Base-by-base conservation (phyloP, 2,329 filamentous ascomycete genomes). In the Acarospora socialis region DNA sequence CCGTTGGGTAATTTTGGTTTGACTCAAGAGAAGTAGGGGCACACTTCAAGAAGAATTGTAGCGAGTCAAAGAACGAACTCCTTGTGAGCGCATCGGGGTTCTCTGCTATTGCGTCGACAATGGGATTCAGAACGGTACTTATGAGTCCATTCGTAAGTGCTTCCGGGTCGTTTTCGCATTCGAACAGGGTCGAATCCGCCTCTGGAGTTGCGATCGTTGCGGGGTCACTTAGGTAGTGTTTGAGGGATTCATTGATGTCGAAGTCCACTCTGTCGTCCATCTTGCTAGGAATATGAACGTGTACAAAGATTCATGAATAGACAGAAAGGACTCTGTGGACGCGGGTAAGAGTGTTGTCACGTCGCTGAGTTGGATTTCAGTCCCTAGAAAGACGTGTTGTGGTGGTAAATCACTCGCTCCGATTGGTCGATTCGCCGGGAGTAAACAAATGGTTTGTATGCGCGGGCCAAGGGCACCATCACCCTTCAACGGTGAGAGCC, bases 11-110 rank as follows among this genome's bases (percentile, higher is more conserved):
- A 49, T 43, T 46, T 44, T 47, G 43, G 41, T 46, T 42, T 31
- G 46, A 39, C 36, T 43, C 44, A 43, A 49, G 51, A 58, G 61
- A 66, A 53, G 62, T 65, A 59, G 71, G 68, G 50, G 72, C 83
- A 66, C 73, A 95, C 87, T 98, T 98, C 62, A 98, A 69, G 37
- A 98, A 65, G 52, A 93, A 93, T 56, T 94, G 87, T 46, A 98
- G 58, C 40, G 86, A 93, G 62, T 98, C 87, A 61, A 95, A 86
- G 43, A 77, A 70, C 31, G 74, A 70, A 48, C 75, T 71, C 57
- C 77, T 77, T 40, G 74, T 76, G 44, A 98, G 77, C 38, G 81
- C 80, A 57, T 94, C 87, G 30, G 90, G 84, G 51, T 78, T 92
- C 51, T 92, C 84, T 33, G 86, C 84, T 17, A 98, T 74, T 18